Conservation (phyloP, 2,329 filamentous ascomycete genomes). For the Helicocarpus griseus region DNA sequence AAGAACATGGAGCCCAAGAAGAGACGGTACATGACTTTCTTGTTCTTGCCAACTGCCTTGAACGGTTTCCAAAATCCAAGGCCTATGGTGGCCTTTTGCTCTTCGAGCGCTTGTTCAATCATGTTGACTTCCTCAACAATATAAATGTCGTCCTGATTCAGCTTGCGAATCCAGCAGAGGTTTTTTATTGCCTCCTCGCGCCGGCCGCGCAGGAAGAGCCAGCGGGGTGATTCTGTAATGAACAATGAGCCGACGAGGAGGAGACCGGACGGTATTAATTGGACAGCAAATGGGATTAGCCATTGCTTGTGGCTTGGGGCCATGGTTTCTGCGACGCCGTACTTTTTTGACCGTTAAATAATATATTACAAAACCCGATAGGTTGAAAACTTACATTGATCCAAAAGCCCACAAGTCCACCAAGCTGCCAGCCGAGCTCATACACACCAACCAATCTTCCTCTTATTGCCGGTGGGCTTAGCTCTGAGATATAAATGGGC, state of each 20-base stretch:
- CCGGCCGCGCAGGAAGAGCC: constrained; percentile 58
- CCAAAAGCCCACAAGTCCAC: constrained; percentile 43
- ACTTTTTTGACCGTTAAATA: too few species aligned
- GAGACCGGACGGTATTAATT: constrained; percentile 32
- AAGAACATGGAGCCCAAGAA: constrained; percentile 65
- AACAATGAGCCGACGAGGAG: constrained; percentile 48
- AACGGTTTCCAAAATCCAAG: constrained; percentile 69
- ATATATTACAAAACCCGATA: too few species aligned
- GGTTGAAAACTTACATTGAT: constrained; percentile 33
- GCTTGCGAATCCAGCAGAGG: constrained; percentile 37
- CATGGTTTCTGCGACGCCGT: neutral
- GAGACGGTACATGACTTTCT: constrained; percentile 58
- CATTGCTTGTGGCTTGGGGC: constrained; percentile 30
- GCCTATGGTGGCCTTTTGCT: constrained; percentile 54
- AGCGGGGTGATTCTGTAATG: constrained; percentile 57
- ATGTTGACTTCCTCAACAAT: constrained; percentile 63
- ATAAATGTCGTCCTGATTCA: constrained; percentile 43
- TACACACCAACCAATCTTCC: constrained; percentile 51
- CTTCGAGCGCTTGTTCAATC: constrained; percentile 60
- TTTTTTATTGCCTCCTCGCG: constrained; percentile 56
- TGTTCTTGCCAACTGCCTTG: constrained; percentile 43
- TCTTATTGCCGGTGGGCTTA: constrained; percentile 49
- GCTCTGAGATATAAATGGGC: constrained; percentile 52
- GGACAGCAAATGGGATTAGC: constrained; percentile 34
- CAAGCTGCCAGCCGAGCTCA: constrained; percentile 47